Conservation (phyloP, 306 rosid genomes). For the Corylus americana region DNA sequence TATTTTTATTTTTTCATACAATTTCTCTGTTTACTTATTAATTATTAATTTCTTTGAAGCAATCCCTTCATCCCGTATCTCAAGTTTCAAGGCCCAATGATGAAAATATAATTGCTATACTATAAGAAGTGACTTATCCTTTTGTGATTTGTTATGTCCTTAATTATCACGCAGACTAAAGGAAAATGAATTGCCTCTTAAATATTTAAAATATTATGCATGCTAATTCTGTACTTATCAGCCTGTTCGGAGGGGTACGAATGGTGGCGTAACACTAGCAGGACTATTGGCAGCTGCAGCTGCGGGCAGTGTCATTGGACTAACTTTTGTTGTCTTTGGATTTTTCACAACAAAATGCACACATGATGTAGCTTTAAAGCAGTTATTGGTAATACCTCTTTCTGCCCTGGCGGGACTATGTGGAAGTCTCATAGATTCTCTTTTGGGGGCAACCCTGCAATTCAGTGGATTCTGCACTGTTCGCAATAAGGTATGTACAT, state of each 20-base stretch:
- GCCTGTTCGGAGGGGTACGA: conserved; percentile 89
- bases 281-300: conserved; percentile 87
- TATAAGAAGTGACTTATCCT: not conserved
- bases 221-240: conserved; percentile 31
- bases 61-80: not conserved
- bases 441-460: conserved; percentile 93
- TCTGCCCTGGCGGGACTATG: conserved; percentile 65
- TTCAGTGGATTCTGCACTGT: conserved; percentile 85
- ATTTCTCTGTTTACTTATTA: not conserved
- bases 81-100: not conserved
- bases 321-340: conserved; percentile 61
- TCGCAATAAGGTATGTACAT: conserved; percentile 67
- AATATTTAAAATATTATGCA: conserved; percentile 16
- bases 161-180: conserved; percentile 6
- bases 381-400: conserved; percentile 75
- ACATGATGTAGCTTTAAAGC: conserved; percentile 52
- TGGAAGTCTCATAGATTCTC: conserved; percentile 88
- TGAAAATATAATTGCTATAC: not conserved
- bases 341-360: conserved; percentile 55
- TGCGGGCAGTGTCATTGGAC: conserved; percentile 71
- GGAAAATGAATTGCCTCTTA: conserved; percentile 9
- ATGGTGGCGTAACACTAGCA: conserved; percentile 82
- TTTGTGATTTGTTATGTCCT: not conserved
- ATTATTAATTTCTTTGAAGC: not conserved
- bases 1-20: not conserved